A percentile compares a stretch with the other conserved stretches of the same genome.
phyloP scores from a whole-genome alignment of 345 rosid genomes.

The Pistacia integerrima region DNA sequence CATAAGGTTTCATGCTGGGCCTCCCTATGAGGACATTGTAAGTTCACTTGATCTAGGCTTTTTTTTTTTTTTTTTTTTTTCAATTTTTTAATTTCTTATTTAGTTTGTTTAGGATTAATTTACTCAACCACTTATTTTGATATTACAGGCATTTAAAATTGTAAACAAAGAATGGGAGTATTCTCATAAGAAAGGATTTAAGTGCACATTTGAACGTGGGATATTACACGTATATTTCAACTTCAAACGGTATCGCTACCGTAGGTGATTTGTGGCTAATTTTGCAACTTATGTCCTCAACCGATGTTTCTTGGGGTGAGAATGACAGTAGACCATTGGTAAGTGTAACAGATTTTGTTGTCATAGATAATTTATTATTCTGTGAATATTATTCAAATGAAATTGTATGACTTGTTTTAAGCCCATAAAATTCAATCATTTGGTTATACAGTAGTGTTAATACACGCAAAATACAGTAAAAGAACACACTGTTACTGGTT shows the following conservation, averaged over 20 bases:
- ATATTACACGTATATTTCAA: conserved; percentile 87
- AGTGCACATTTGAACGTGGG: conserved; percentile 93
- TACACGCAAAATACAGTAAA: background rate
- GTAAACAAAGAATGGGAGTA: conserved; percentile 99
- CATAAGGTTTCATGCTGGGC: conserved; percentile 91
- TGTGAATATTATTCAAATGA: conserved; percentile 1
- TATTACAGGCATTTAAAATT: conserved; percentile 72
- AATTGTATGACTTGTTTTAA: background rate
- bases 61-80: too few species aligned
- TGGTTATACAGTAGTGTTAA: background rate
- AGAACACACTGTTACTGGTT: background rate
- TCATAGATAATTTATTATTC: background rate
- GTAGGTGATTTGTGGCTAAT: conserved; percentile 48
- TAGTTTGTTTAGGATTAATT: background rate
- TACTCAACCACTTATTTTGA: background rate
- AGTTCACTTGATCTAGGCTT: conserved; percentile 29
- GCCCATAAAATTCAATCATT: background rate
- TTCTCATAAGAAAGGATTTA: conserved; percentile 95
- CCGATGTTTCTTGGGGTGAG: background rate
- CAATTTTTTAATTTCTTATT: background rate
- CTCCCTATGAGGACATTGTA: conserved; percentile 92
- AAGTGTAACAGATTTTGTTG: background rate
- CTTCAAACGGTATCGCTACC: conserved; percentile 90
- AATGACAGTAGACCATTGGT: background rate
- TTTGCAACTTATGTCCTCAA: background rate